These are phyloP conservation scores for Cryptomeria japonica DNA, from an alignment of 75 land plant genomes.

Conservation along the genomic window DNA sequence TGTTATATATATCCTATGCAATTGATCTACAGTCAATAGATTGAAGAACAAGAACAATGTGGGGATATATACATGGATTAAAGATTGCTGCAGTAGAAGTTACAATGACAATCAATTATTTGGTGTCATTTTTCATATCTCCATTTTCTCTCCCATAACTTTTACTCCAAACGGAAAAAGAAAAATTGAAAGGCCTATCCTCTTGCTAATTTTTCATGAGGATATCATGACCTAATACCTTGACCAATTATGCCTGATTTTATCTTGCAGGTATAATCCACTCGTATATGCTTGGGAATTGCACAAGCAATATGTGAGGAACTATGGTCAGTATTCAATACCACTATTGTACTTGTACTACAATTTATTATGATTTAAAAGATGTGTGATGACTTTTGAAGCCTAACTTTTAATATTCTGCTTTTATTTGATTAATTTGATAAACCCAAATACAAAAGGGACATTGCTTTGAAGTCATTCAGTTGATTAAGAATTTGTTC, in stretches of 20 bases:
- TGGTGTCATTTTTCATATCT: not conserved
- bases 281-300: slow-evolving; percentile 34
- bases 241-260: not conserved
- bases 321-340: slow-evolving; percentile 26
- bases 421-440: not conserved
- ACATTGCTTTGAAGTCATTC: not conserved
- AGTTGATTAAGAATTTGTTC: not conserved
- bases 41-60: not conserved
- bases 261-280: slow-evolving; percentile 36
- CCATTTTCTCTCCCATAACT: not conserved
- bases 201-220: not conserved
- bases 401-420: not conserved
- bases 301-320: slow-evolving; percentile 32
- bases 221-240: not conserved
- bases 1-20: not conserved
- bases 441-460: not conserved
- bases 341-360: not conserved
- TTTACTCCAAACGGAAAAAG: not conserved
- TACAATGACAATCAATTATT: not conserved
- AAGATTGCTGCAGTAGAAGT: not conserved
- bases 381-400: not conserved
- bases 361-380: not conserved
- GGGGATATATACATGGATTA: not conserved
- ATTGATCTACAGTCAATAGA: not conserved
- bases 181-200: not conserved